A percentile compares a stretch with the other conserved stretches of the same genome.
Evolutionary conservation across 2,329 filamentous ascomycete species (phyloP).

Genomic region (Alternaria triticimaculans): DNA sequence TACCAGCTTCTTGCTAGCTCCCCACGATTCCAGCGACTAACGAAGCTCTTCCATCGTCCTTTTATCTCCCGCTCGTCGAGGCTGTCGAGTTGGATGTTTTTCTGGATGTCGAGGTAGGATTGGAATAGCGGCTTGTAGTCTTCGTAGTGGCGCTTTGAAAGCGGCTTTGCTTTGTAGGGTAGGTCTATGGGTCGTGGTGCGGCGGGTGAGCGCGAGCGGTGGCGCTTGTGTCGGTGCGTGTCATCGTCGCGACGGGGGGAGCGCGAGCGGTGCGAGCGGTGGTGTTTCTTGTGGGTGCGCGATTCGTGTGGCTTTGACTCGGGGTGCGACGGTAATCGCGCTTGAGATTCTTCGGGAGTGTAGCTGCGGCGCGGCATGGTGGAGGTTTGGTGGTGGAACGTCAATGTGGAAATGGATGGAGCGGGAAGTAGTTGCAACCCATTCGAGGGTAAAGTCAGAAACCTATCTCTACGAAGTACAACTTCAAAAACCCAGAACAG

Average conservation of each 20-base stretch:
- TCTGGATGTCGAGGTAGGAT: conserved; percentile 88
- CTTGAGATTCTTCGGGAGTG: conserved; percentile 1
- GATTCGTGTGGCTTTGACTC: conserved; percentile 14
- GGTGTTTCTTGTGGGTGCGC: conserved; percentile 45
- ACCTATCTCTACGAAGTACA: too few species aligned
- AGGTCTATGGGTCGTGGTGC: conserved; percentile 50
- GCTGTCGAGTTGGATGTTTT: conserved; percentile 71
- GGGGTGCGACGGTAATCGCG: not conserved
- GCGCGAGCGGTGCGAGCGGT: conserved; percentile 46
- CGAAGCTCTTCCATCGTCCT: conserved; percentile 92
- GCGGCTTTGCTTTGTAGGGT: conserved; percentile 69
- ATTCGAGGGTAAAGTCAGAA: too few species aligned
- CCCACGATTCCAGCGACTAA: conserved; percentile 86
- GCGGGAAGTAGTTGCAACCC: too few species aligned
- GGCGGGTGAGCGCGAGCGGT: conserved; percentile 41
- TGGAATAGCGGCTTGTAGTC: conserved; percentile 76
- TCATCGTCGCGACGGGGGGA: conserved; percentile 39
- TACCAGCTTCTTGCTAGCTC: conserved; percentile 94
- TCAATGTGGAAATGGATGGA: not conserved
- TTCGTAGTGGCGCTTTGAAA: conserved; percentile 73
- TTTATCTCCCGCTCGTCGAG: conserved; percentile 77
- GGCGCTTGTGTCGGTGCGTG: conserved; percentile 33
- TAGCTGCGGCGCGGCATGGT: conserved; percentile 6
- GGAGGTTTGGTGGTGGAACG: not conserved
- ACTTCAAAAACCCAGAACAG: too few species aligned